A percentile compares a stretch with the other conserved stretches of the same genome.
Conservation (phyloP, 2,329 filamentous ascomycete genomes). For the Colletotrichum sp. region DNA sequence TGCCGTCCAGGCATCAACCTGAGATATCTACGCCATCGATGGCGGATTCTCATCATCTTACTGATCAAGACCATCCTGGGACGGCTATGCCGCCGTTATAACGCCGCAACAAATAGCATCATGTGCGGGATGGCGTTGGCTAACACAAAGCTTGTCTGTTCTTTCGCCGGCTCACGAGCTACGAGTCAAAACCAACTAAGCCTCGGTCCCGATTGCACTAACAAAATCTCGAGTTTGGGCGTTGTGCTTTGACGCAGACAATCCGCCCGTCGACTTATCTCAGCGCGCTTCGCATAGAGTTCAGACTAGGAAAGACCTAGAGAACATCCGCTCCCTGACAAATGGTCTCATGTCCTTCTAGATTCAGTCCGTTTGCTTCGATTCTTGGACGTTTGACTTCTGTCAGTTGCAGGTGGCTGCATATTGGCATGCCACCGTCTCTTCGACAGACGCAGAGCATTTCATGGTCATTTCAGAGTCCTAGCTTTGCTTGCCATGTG, state of each 20-base stretch:
- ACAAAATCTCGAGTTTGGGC: background rate
- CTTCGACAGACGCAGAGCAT: background rate
- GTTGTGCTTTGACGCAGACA: background rate
- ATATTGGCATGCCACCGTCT: background rate
- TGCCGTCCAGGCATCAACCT: background rate
- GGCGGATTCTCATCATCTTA: background rate
- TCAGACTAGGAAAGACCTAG: background rate
- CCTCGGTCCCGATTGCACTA: constrained; percentile 11
- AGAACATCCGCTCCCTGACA: background rate
- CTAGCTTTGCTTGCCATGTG: background rate
- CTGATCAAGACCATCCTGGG: background rate
- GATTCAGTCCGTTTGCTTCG: background rate
- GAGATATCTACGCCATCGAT: background rate
- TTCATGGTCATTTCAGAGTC: background rate
- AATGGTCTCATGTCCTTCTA: background rate
- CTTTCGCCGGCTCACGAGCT: background rate
- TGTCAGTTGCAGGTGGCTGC: background rate
- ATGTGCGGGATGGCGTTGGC: background rate
- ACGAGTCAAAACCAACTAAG: background rate
- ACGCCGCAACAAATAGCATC: background rate
- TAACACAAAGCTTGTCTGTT: background rate
- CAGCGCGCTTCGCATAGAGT: background rate
- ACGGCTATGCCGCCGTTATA: background rate
- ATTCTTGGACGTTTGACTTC: background rate
- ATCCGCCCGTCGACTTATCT: background rate